A percentile compares a stretch with the other conserved stretches of the same genome.
Evolutionary conservation across 176 grass and related monocot species (phyloP).

Genomic region (Rhipidocladum racemiflorum): DNA sequence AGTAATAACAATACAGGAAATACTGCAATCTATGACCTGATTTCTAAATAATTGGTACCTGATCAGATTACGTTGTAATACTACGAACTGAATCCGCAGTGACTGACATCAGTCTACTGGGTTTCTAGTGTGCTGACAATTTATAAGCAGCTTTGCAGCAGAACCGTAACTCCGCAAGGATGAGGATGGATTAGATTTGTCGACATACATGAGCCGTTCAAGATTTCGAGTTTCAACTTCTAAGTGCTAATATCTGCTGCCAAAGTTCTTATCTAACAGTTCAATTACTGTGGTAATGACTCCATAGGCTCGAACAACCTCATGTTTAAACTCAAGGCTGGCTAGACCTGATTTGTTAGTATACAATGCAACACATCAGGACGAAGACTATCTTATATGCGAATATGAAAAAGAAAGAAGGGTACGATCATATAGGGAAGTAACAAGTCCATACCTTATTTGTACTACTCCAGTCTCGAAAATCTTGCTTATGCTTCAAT

Average conservation of each 20-base stretch:
- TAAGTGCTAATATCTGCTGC: background rate
- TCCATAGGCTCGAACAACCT: background rate
- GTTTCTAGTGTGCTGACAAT: background rate
- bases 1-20: background rate
- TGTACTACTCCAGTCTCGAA: background rate
- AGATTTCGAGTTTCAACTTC: background rate
- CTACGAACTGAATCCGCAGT: background rate
- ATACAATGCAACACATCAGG: background rate
- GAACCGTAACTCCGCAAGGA: background rate
- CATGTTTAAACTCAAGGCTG: background rate
- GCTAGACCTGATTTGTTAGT: background rate
- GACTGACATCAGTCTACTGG: background rate
- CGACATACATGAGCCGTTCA: background rate
- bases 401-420: background rate
- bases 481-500: background rate
- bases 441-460: slow-evolving; percentile 28
- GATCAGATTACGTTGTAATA: background rate
- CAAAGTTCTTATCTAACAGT: background rate
- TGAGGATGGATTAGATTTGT: background rate
- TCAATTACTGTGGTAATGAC: background rate
- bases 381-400: background rate
- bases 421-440: background rate
- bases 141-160: background rate
- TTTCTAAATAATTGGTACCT: background rate
- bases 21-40: background rate